Evolutionary conservation across 805 yeast genomes (phyloP), one percentile per base, ranked within the genome.

Genomic region (Ogataea saltuana): DNA sequence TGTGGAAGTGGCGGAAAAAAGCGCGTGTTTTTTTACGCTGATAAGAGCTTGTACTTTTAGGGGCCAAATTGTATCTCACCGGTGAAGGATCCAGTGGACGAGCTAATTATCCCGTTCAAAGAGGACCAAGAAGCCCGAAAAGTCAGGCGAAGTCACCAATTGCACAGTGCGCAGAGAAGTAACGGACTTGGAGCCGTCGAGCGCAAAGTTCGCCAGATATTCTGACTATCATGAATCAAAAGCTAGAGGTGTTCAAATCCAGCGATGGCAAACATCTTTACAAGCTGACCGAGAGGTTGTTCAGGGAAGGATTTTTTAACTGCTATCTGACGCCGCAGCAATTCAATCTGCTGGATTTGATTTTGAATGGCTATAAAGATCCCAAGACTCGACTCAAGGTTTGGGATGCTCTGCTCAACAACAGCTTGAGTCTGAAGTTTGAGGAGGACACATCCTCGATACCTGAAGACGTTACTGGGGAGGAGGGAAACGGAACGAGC

Each of bases 261-360:
- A 47, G 54, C 22, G 60, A 64, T 44, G 50, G 62, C 7, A 42
- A 49, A 23, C 49, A 59, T 18, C 51, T 74, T 31, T 59, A 63
- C 36, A 40, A 45, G 23, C 49, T 72, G 26, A 61, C 76, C 4
- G 65, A 59, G 16, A 61, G 59, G 42, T 48, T 74, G 16, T 68
- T 64, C 43, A 45, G 55, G 19, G 59, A 66, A 8, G 70, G 73
- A 4, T 61, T 64, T 15, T 75, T 78, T 50, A 74, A 71, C 40
- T 67, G 72, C 35, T 75, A 71, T 53, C 61, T 81, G 45, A 75
- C 80, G 9, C 69, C 76, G n/a, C 78, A 74, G 44, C 86, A 81
- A 56, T 68, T 72, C 50, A 68, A 74, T 40, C 71, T 81, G 1
- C 59, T 81, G 31, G 71, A 71, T 31, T 58, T 67, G 39, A 61